phyloP scores from a whole-genome alignment of 495 filamentous ascomycete genomes.

The Hypomontagnella submonticulosa region DNA sequence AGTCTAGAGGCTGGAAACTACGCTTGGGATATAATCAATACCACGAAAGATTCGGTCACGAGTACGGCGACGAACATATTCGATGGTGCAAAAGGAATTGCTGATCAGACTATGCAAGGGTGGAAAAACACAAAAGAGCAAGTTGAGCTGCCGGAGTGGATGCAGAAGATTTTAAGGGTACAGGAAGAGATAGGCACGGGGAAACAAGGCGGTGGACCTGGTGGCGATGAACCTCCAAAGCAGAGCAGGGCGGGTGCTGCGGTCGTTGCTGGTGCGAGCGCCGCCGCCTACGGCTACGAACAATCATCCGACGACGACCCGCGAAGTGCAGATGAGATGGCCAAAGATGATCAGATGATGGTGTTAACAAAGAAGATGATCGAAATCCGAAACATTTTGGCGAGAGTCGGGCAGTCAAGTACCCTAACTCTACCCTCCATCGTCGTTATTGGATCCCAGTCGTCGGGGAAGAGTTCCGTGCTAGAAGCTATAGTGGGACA shows the following conservation, averaged over 20 bases:
- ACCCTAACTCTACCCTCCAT: constrained; percentile 91
- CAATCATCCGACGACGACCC: constrained; percentile 76
- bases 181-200: constrained; percentile 62
- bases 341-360: constrained; percentile 99
- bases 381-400: constrained; percentile 91
- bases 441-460: constrained; percentile 98
- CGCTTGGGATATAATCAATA: constrained; percentile 80
- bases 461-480: constrained; percentile 97
- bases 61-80: constrained; percentile 72
- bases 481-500: constrained; percentile 97
- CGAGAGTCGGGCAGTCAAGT: constrained; percentile 89
- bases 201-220: constrained; percentile 55
- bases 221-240: constrained; percentile 63
- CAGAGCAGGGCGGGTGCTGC: constrained; percentile 70
- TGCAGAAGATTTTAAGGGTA: constrained; percentile 75
- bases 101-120: constrained; percentile 78
- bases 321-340: constrained; percentile 66
- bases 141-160: constrained; percentile 84
- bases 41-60: constrained; percentile 74
- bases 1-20: constrained; percentile 85
- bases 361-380: constrained; percentile 99
- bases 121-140: constrained; percentile 87
- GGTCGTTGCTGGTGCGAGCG: constrained; percentile 69
- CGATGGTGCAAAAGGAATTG: constrained; percentile 75
- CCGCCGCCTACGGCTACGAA: constrained; percentile 81